Evolutionary conservation across 805 yeast genomes (phyloP), one percentile per base, ranked within the genome.

Genomic region (Wickerhamiella australiensis): DNA sequence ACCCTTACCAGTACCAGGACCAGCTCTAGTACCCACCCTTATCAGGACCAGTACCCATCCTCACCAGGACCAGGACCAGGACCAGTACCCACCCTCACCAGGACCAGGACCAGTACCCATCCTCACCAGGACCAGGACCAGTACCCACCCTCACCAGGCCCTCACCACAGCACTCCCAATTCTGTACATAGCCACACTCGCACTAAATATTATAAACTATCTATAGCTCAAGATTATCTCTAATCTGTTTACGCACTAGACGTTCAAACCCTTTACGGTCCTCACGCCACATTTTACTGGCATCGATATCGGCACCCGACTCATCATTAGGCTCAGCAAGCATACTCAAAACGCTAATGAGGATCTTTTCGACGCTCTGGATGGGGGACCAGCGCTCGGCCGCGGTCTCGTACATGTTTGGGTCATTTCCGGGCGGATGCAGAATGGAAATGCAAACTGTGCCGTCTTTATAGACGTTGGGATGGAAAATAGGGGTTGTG

Each of bases 381-480:
- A 92, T 88, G 0, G 98, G 98, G 5, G 94, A 84, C 98, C 98
- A 92, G 56, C 98, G 72, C 67, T 92, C 98, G 58, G 88, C 94
- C 0, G 97, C 95, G 26, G 85, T 68, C 65, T 92, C 98, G 67
- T 92, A 92, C 74, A 82, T 87, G 64, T 87, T 78, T 18, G 98
- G 97, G 65, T 92, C 98, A 58, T 88, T 95, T 9, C 98, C 98
- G 0, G 97, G 95, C 1, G 96, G 79, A 63, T 92, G 98, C 56
- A 92, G 71, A 46, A 92, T 92, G 13, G 95, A 85, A 46, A 92
- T 92, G 65, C 98, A 92, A 3, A 92, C 98, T 21, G 85, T 85
- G 2, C 98, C 98, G 61, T 88, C 95, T 46, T 84, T 78, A 64
- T 90, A 92, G 50, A 92, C 71, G 65, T 92, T 92, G 21, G 98